Base-by-base conservation (phyloP, 768 basidiomycete genomes). In the Hericium alpestre region DNA sequence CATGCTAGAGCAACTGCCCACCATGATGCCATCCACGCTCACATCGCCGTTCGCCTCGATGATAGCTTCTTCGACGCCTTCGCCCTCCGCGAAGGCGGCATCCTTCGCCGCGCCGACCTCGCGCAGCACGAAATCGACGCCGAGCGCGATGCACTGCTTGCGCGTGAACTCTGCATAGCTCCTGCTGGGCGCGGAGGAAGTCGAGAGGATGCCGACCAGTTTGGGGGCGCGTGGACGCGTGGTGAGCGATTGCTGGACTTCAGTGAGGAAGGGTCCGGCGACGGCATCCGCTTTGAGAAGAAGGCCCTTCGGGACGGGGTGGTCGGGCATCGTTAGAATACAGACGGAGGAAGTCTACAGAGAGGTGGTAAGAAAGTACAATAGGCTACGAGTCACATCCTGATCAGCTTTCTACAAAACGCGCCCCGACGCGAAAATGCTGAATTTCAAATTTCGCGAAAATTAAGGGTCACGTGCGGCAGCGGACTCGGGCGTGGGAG, bases 21-120 rank as follows among this genome's bases (percentile, higher is more conserved):
- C 96, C 94, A 98, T 96, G 66, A 99, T 93, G 9, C 95, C 95
- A 71, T 95, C 83, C 10, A 95, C 82, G 56, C 74, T 76, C 13
- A 75, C 73, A 65, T 98, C 93, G 59, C 88, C 87, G 66, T 99
- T 99, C 8, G 94, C 93, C 65, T 93, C 52, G 38, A 40, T 47
- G 23, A 54, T 54, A 0, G 54, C 94, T 69, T 95, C 90, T 69
- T 99, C 96, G 8, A 93, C 93, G 11, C 90, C 93, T 32, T 93
- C 91, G 0, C 90, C 90, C 48, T 90, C 87, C 0, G 75, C 80
- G 6, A 81, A 72, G 22, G 78, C 76, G 3, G 73, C 76, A 8
- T 47, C 47, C 22, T 76, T 70, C 4, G 84, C 84, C 4, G 81
- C 78, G 0, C 88, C 91, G 7, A 83, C 84, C 58, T 73, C 74